These are phyloP conservation scores for Nevesoporus exiguus DNA, from an alignment of 768 basidiomycete genomes.

Conservation along the genomic window DNA sequence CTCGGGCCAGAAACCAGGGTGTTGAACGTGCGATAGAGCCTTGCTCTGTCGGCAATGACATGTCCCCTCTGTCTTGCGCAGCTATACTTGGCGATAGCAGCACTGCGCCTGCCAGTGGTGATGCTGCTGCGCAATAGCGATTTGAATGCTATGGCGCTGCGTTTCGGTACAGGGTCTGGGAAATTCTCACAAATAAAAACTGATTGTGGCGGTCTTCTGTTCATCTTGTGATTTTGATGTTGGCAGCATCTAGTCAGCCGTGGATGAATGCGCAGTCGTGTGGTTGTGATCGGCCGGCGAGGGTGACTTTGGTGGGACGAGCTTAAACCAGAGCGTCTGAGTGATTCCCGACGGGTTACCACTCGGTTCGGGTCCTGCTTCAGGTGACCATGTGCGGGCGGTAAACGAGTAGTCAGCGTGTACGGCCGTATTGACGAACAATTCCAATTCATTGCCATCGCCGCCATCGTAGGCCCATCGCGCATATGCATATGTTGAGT, in stretches of 20 bases:
- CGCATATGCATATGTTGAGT: conserved; percentile 9
- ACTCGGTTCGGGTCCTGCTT: neutral
- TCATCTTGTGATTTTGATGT: neutral
- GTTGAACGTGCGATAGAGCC: neutral
- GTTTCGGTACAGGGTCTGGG: conserved; percentile 7
- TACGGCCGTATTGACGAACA: neutral
- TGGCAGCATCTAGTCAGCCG: neutral
- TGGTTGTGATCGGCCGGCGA: neutral
- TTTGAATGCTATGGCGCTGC: conserved; percentile 3
- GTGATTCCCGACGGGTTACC: no score
- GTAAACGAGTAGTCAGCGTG: neutral
- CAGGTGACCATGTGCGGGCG: neutral
- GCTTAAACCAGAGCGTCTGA: neutral
- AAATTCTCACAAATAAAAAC: conserved; percentile 10
- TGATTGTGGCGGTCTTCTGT: conserved; percentile 7
- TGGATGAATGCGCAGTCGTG: neutral
- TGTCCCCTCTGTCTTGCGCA: neutral
- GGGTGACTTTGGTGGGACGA: neutral
- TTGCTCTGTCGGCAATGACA: neutral
- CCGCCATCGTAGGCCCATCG: conserved; percentile 6
- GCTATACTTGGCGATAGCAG: neutral
- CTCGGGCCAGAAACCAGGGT: conserved; percentile 10
- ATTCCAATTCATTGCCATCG: neutral
- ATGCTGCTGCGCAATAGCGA: conserved; percentile 3
- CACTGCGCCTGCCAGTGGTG: conserved; percentile 4